Conservation (phyloP, 164 flowering plant species). For the Vitis amurensis region DNA sequence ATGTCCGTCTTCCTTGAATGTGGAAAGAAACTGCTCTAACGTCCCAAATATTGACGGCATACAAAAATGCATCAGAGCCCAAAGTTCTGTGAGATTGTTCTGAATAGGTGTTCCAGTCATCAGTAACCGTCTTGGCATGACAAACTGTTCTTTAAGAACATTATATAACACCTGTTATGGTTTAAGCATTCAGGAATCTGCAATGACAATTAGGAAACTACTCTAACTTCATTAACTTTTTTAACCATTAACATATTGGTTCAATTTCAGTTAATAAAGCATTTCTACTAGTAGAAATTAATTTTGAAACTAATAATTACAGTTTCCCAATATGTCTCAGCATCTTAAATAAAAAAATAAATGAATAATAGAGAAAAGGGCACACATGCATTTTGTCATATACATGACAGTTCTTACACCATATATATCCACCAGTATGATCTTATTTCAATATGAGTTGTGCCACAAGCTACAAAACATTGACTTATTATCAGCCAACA, state of each 20-base stretch:
- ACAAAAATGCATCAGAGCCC: slow-evolving; percentile 97
- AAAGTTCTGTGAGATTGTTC: slow-evolving; percentile 89
- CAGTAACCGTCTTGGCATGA: slow-evolving; percentile 82
- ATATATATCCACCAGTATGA: too few relatives aligned
- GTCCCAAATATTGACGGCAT: slow-evolving; percentile 86
- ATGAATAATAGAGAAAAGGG: too few relatives aligned
- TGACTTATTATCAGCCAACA: too few relatives aligned
- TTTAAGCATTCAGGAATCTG: slow-evolving; percentile 1
- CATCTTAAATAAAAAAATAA: too few relatives aligned
- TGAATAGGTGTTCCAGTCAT: slow-evolving; percentile 99
- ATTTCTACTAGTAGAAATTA: too few relatives aligned
- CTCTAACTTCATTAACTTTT: neutral
- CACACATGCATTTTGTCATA: too few relatives aligned
- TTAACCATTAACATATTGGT: neutral
- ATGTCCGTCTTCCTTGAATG: slow-evolving; percentile 72
- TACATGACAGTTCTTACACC: too few relatives aligned
- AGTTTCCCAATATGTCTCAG: too few relatives aligned
- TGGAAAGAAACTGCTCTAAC: slow-evolving; percentile 63
- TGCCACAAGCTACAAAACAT: too few relatives aligned
- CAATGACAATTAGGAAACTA: neutral
- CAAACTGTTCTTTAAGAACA: slow-evolving; percentile 62
- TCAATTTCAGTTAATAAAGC: too few relatives aligned
- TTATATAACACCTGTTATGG: slow-evolving; percentile 73
- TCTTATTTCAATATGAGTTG: too few relatives aligned
- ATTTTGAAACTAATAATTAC: too few relatives aligned